Evolutionary conservation across 2,329 filamentous ascomycete species (phyloP).

Genomic region (Blastomyces silverae): DNA sequence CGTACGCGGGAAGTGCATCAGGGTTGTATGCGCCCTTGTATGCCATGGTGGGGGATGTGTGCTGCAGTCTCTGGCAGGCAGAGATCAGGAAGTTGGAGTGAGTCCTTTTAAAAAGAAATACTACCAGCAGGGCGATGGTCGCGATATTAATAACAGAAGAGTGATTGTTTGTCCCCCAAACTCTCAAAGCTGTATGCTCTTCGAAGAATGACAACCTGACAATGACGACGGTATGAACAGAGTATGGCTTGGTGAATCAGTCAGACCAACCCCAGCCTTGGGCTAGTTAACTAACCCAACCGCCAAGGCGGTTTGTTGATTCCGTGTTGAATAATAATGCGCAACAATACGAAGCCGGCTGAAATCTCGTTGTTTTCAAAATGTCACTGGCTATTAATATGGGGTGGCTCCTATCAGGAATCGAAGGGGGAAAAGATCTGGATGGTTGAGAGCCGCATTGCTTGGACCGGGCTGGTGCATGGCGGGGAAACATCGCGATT

Average conservation of each 20-base stretch:
- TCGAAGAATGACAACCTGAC: not conserved
- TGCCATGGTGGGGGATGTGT: slow-evolving; percentile 56
- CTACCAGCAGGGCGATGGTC: not conserved
- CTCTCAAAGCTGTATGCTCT: not conserved
- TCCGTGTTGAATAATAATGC: not conserved
- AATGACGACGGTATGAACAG: too few relatives aligned
- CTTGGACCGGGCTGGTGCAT: not conserved
- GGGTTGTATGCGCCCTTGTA: slow-evolving; percentile 93
- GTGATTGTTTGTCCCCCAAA: not conserved
- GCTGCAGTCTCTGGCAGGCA: not conserved
- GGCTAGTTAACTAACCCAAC: too few relatives aligned
- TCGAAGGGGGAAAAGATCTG: not conserved
- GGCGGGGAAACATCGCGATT: not conserved
- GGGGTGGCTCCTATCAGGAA: not conserved
- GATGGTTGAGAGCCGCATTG: not conserved
- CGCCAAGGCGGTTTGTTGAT: not conserved
- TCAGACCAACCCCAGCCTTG: not conserved
- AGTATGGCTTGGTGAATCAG: too few relatives aligned
- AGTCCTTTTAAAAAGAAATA: not conserved
- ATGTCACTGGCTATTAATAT: not conserved
- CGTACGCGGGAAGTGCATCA: slow-evolving; percentile 86
- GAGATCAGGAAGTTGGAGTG: not conserved
- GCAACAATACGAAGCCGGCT: not conserved
- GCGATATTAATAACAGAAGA: not conserved
- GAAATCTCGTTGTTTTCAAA: not conserved